Evolutionary conservation across 306 rosid genomes (phyloP).

Genomic region (Quercus parvula): DNA sequence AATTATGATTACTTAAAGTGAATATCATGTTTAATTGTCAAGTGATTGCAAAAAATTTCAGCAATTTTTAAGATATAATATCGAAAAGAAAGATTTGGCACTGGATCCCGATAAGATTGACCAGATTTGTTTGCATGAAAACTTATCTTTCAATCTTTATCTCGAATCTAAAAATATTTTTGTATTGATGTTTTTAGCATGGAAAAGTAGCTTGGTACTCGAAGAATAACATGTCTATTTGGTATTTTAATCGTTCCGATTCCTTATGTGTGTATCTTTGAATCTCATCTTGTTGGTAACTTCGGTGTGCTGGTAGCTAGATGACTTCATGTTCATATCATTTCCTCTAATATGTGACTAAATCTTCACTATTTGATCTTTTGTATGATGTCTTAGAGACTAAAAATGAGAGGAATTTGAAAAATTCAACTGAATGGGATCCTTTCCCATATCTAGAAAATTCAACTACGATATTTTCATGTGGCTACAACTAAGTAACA

Average conservation of each 20-base stretch:
- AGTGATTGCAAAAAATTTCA: no score
- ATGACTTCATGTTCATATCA: background rate
- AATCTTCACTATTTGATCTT: background rate
- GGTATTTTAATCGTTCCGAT: background rate
- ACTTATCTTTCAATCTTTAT: conserved; percentile 9
- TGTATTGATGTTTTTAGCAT: background rate
- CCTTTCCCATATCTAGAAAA: no score
- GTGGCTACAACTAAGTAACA: no score
- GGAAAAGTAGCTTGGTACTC: background rate
- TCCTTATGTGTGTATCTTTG: background rate
- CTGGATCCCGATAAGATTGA: conserved; percentile 86
- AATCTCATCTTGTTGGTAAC: background rate
- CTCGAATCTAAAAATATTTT: background rate
- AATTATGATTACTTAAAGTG: no score
- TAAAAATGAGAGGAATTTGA: no score
- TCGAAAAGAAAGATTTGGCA: conserved; percentile 79
- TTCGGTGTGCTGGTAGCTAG: background rate
- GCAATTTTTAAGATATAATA: no score
- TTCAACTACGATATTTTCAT: no score
- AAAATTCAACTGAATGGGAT: no score
- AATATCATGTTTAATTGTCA: no score
- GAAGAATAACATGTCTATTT: background rate
- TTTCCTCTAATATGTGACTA: background rate
- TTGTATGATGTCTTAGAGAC: background rate
- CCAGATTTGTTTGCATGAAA: conserved; percentile 58